Evolutionary conservation across 352 stramenopile genomes (phyloP), one percentile per base, ranked within the genome.

Genomic region (Pythium phragmiticola): DNA sequence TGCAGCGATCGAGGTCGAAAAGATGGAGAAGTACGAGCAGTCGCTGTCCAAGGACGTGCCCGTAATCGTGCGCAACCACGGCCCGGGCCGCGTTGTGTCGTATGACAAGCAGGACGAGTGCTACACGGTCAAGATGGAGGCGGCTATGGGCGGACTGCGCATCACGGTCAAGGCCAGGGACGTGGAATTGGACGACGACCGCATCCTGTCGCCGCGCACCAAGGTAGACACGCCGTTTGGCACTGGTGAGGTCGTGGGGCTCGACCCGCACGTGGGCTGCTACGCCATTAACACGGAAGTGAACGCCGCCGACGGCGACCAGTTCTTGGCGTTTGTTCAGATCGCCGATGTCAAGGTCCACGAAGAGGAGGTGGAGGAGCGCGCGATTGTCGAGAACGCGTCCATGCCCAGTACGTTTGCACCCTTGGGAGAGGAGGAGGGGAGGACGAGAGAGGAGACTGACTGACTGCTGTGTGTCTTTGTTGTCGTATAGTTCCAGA

Each of bases 241-340:
- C 34, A 81, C 80, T 19, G 87, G 87, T 34, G 87, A 95, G 59
- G 75, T 95, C 16, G 82, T 95, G 6, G 87, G 87, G 16, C 71
- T 95, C 26, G 87, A 95, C 65, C 87, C 87, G 23, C 87, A 95
- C 60, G 80, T 94, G n/a, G 87, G 87, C 55, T 95, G 87, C 74
- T 95, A 95, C 74, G 87, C 87, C 21, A 84, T 95, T 57, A 90
- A 92, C 66, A 93, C 84, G 50, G 82, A 95, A 68, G 65, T 95
- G 47, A 80, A 84, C 50, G 82, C 80, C 0, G 68, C 84, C 26
- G 79, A 95, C 14, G 80, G 82, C 62, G 82, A 93, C 65, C 80
- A 92, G 65, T 89, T 90, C 66, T 63, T 94, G 51, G 87, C 87
- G 23, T 95, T 92, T 42, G 76, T 95, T 21, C 87, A 95, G 73